Evolutionary conservation across 2,329 filamentous ascomycete species (phyloP).

Genomic region (Stachybotrys echinatus): DNA sequence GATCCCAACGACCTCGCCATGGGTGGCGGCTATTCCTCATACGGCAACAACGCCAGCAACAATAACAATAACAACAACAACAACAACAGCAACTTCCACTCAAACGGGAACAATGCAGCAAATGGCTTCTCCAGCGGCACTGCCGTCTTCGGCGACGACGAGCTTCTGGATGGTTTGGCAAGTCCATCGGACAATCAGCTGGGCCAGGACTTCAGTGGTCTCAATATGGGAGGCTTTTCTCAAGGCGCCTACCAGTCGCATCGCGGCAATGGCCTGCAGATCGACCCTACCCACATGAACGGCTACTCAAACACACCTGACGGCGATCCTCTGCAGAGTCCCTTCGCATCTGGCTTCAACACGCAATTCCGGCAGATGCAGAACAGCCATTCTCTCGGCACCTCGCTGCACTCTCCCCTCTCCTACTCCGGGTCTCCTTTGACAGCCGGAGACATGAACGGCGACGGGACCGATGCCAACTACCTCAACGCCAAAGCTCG

Average conservation of each 20-base stretch:
- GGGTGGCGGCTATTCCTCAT: constrained; percentile 53
- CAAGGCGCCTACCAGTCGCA: constrained; percentile 50
- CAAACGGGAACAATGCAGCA: constrained; percentile 51
- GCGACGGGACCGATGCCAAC: constrained; percentile 44
- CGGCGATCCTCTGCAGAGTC: constrained; percentile 85
- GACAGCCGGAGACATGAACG: constrained; percentile 42
- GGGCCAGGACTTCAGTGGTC: constrained; percentile 50
- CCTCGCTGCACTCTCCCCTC: constrained; percentile 38
- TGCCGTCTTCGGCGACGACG: constrained; percentile 80
- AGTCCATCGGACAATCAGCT: constrained; percentile 50
- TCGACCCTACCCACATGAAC: constrained; percentile 66
- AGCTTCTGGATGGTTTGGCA: constrained; percentile 70
- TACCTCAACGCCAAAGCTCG: constrained; percentile 60
- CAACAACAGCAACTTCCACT: constrained; percentile 49
- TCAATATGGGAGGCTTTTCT: constrained; percentile 53
- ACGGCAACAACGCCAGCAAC: constrained; percentile 46
- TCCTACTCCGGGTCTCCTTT: constrained; percentile 33
- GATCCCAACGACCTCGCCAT: constrained; percentile 84
- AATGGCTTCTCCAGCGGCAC: constrained; percentile 73
- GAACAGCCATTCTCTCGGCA: constrained; percentile 50
- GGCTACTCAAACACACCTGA: constrained; percentile 90
- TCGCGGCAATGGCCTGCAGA: constrained; percentile 52
- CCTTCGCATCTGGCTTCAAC: constrained; percentile 75
- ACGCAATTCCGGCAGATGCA: constrained; percentile 72
- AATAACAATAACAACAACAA: constrained; percentile 50